phyloP scores from a whole-genome alignment of 768 basidiomycete genomes.

The Tylopilus subfusipes region DNA sequence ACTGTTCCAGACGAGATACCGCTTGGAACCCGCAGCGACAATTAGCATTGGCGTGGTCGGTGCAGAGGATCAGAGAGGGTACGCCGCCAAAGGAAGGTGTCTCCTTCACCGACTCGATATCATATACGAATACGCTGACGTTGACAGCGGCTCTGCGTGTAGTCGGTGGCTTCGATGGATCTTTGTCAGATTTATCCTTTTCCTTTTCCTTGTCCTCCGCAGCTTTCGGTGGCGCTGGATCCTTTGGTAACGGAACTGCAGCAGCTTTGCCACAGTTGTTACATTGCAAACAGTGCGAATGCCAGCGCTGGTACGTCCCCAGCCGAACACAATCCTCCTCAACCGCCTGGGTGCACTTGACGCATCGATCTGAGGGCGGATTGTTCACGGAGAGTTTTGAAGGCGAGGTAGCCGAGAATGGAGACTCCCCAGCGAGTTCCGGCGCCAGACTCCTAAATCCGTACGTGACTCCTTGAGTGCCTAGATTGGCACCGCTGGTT shows the following conservation, averaged over 20 bases:
- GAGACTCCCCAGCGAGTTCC: slow-evolving; percentile 86
- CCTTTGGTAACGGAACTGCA: slow-evolving; percentile 56
- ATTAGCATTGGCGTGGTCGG: slow-evolving; percentile 64
- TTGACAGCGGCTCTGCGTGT: slow-evolving; percentile 77
- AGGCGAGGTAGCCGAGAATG: slow-evolving; percentile 47
- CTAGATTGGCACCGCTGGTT: slow-evolving; percentile 50
- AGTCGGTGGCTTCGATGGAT: slow-evolving; percentile 57
- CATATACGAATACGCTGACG: slow-evolving; percentile 75
- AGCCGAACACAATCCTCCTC: slow-evolving; percentile 96
- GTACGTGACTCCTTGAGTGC: slow-evolving; percentile 86
- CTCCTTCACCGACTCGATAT: slow-evolving; percentile 64
- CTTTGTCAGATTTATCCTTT: slow-evolving; percentile 40
- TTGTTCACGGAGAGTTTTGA: slow-evolving; percentile 57
- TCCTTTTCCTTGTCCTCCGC: slow-evolving; percentile 48
- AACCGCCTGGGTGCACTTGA: slow-evolving; percentile 83
- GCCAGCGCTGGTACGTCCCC: slow-evolving; percentile 97
- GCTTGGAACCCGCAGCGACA: slow-evolving; percentile 81
- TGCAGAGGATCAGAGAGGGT: slow-evolving; percentile 72
- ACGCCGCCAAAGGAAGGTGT: slow-evolving; percentile 68
- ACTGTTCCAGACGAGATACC: slow-evolving; percentile 94
- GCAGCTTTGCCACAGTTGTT: slow-evolving; percentile 73
- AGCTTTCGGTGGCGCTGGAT: slow-evolving; percentile 46
- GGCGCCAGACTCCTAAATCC: slow-evolving; percentile 91
- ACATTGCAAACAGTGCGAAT: slow-evolving; percentile 91
- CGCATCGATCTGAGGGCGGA: slow-evolving; percentile 88